These are phyloP conservation scores for Hysterium pulicare DNA, from an alignment of 2,329 filamentous ascomycete species.

Conservation along the genomic window DNA sequence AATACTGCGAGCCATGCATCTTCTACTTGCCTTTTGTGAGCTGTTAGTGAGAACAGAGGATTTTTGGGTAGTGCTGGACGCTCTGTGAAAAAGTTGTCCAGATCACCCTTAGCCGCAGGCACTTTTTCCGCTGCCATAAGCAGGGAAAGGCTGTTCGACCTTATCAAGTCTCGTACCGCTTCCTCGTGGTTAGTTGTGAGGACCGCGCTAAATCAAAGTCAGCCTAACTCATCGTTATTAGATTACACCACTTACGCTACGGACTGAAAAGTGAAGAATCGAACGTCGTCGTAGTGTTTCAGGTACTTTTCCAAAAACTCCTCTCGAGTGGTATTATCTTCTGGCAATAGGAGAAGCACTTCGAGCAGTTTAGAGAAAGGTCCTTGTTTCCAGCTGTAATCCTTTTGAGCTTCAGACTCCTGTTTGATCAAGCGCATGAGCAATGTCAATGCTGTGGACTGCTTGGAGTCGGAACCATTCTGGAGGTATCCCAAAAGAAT, in stretches of 20 bases:
- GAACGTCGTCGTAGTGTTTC: conserved; percentile 76
- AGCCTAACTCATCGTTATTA: background rate
- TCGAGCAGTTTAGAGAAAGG: conserved; percentile 65
- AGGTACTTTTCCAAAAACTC: conserved; percentile 77
- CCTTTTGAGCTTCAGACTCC: conserved; percentile 49
- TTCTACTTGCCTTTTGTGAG: conserved; percentile 77
- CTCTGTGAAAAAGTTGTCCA: conserved; percentile 66
- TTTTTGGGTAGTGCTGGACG: conserved; percentile 66
- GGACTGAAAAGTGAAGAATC: conserved; percentile 75
- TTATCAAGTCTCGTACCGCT: conserved; percentile 18
- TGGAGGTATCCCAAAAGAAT: conserved; percentile 60
- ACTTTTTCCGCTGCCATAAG: conserved; percentile 67
- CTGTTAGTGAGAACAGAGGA: conserved; percentile 54
- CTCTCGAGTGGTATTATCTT: conserved; percentile 58
- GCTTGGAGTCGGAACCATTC: conserved; percentile 57
- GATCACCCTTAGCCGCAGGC: conserved; percentile 62
- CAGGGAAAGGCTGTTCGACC: conserved; percentile 58
- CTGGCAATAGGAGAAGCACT: conserved; percentile 56
- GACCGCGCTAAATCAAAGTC: conserved; percentile 10
- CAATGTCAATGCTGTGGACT: conserved; percentile 70
- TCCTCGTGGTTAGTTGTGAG: conserved; percentile 30
- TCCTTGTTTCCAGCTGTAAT: conserved; percentile 65
- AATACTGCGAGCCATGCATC: conserved; percentile 83
- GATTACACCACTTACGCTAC: conserved; percentile 59
- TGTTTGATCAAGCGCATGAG: conserved; percentile 82